Evolutionary conservation across 257 asterid species (phyloP), one percentile per base, ranked within the genome.

Genomic region (Penstemon barbatus): DNA sequence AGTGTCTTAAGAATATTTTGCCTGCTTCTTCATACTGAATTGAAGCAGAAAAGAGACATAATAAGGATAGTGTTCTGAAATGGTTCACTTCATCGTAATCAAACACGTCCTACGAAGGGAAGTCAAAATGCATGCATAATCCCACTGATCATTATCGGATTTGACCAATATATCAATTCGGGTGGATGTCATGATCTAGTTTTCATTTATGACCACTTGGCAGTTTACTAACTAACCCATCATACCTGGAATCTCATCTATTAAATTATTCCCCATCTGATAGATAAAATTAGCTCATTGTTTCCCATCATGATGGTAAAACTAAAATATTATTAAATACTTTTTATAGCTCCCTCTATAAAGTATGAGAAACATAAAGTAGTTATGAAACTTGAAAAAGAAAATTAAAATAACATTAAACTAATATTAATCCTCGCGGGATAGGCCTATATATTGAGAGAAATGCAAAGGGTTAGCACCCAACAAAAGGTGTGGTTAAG

Each of bases 401-500:
- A 37, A 6, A 65, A 53, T 40, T 7, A 43, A 8, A 40, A 39
- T n/a, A 61, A 53, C 12, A 63, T 40, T 5, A 19, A 38, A 12
- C 19, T 5, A 59, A 55, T 66, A 40, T 77, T 72, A 51, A 80
- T 71, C 66, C 78, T 78, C 72, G 81, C 81, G 19, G 92, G 88
- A 79, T 90, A 90, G 44, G 92, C 94, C 98, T 88, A 79, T 49
- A 65, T 49, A 70, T 61, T 38, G 71, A 40, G 51, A 65, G 57
- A 74, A 39, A 68, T 3, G 48, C 65, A 74, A 77, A 9, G 62
- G 65, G 39, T 79, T 61, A 75, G 70, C 25, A 77, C 51, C 61
- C 67, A 44, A 51, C 45, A 58, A 37, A 11, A 43, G 63, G 13
- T 62, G 33, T 3, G n/a, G 5, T 70, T 70, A 50, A 42, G 75